Base-by-base conservation (phyloP, 225 moss, liverwort and hornwort genomes). In the Straminergon stramineum region DNA sequence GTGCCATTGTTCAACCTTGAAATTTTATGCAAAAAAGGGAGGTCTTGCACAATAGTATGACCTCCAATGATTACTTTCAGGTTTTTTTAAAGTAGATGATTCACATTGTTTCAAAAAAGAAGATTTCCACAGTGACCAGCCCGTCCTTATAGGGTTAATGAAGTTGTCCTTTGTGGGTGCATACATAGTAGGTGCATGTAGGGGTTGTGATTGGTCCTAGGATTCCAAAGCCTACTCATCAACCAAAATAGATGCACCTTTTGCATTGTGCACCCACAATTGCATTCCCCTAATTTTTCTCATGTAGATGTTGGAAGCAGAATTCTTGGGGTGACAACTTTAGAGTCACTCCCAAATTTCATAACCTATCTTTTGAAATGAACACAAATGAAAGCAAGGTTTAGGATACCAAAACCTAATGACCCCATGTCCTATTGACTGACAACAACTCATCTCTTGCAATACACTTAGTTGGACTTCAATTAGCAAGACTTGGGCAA, bases 181-280 rank as follows among this genome's bases (percentile, higher is more conserved):
- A 6, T 70, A 39, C 2, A 69, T 69, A n/a, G 21, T 5, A 4
- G 2, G 39, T 39, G 27, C 5, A 27, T 41, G 31, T 1, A 75
- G 1, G 31, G 31, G 6, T 75, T 51, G 31, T 31, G 11, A 34
- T 76, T 76, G 20, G 3, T 8, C 23, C 0, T 77, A 9, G 55
- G 55, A 55, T 77, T 78, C 15, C 35, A 78, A 55, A 2, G 6
- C 23, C 34, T 53, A 78, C 35, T 76, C 76, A 34, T 34, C 76
- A 76, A 31, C 2, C 2, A 22, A 76, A 53, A 77, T 10, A 37
- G 15, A 2, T 37, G 24, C 37, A 78, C 6, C 35, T 78, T 37
- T 24, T 78, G 37, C 11, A 55, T 0, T 35, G 0, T 35, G 22
- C 39, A 70, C 4, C 2, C 0, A 2, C 14, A 56, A 15, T 0